Conservation (phyloP, 257 asterid species). For the Echites panduratus region DNA sequence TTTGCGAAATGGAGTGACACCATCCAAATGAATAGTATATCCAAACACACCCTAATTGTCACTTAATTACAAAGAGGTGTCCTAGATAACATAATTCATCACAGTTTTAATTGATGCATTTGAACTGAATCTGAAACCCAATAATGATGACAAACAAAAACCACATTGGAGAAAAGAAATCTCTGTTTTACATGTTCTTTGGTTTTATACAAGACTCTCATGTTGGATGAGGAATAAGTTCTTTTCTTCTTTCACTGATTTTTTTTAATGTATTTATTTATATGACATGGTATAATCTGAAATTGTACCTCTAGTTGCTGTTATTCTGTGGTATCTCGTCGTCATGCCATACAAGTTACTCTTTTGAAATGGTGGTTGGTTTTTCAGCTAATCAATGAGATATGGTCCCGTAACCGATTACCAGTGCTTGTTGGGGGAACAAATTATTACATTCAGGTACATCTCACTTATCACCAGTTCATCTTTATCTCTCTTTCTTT, state of each 20-base stretch:
- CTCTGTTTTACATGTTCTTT: not conserved
- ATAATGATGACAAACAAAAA: not conserved
- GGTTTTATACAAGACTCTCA: not conserved
- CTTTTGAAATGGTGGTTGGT: not conserved
- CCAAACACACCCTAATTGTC: too few relatives aligned
- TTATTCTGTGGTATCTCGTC: not conserved
- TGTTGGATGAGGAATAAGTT: not conserved
- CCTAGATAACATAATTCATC: not conserved
- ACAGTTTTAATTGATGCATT: not conserved
- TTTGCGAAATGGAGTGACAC: too few relatives aligned
- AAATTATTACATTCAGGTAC: conserved; percentile 93
- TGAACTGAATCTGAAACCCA: not conserved
- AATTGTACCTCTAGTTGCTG: not conserved
- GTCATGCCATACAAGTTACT: not conserved
- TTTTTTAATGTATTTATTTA: not conserved
- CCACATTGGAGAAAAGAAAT: not conserved
- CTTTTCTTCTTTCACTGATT: not conserved
- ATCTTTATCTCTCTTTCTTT: not conserved
- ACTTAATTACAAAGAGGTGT: not conserved
- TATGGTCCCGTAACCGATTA: conserved; percentile 64
- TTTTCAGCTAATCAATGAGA: conserved; percentile 66
- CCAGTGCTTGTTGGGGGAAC: conserved; percentile 99
- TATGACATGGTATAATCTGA: not conserved
- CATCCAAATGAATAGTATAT: too few relatives aligned
- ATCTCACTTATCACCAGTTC: too few relatives aligned